phyloP scores from a whole-genome alignment of 2,329 filamentous ascomycete species.

The Pseudogymnoascus sp. region DNA sequence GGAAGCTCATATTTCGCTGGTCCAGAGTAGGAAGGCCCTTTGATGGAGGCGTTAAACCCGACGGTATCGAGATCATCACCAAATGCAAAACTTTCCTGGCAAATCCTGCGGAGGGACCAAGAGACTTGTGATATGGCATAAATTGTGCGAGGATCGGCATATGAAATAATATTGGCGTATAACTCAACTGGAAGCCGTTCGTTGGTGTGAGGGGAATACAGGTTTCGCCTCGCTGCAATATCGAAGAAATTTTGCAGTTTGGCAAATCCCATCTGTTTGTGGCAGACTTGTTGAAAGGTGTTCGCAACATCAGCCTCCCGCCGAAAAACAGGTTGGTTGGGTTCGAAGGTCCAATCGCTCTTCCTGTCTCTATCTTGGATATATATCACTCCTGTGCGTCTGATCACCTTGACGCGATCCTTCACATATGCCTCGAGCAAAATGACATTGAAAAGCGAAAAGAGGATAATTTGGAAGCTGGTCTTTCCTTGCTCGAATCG shows the following conservation, averaged over 20 bases:
- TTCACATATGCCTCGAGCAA: not conserved
- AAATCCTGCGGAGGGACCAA: not conserved
- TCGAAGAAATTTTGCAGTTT: conserved; percentile 2
- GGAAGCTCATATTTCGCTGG: not conserved
- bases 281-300: not conserved
- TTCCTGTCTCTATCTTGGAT: not conserved
- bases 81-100: not conserved
- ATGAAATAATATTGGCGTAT: not conserved
- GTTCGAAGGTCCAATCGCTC: not conserved
- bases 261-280: not conserved
- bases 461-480: not conserved
- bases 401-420: not conserved
- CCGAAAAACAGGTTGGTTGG: not conserved
- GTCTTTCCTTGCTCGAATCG: not conserved
- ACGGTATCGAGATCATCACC: not conserved
- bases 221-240: not conserved
- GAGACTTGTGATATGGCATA: not conserved
- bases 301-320: not conserved
- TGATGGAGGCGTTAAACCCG: not conserved
- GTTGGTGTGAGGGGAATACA: not conserved
- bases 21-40: not conserved
- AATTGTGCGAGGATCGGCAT: not conserved
- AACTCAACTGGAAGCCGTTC: not conserved
- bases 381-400: not conserved
- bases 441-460: not conserved